Percentiles rank a stretch among this genome's conserved stretches.
These are phyloP conservation scores for Ananas comosus DNA, from an alignment of 176 grass and related monocot genomes.

Conservation along the genomic window DNA sequence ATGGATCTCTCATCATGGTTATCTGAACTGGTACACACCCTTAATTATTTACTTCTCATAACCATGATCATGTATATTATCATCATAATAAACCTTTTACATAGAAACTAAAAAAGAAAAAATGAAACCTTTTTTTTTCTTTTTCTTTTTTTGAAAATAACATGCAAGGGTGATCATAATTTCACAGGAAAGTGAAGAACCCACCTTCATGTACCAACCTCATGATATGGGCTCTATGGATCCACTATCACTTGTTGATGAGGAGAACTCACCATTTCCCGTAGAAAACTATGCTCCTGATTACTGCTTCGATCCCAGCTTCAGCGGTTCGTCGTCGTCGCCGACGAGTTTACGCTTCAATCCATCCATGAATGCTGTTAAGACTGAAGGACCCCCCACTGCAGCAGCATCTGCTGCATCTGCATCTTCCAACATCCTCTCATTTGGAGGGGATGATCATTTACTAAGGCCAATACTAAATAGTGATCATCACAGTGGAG, in stretches of 20 bases:
- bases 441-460: slow-evolving; percentile 18
- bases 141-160: neutral
- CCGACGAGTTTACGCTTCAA: slow-evolving; percentile 17
- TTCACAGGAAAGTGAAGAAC: neutral
- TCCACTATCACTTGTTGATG: neutral
- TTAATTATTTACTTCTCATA: neutral
- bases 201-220: slow-evolving; percentile 3
- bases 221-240: neutral
- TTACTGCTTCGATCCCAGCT: neutral
- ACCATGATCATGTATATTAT: neutral
- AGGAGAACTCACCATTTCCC: neutral
- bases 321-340: neutral
- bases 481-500: neutral
- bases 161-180: neutral
- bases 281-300: neutral
- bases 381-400: neutral
- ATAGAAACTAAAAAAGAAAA: neutral
- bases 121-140: neutral
- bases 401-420: slow-evolving; percentile 11
- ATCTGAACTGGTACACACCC: slow-evolving; percentile 19
- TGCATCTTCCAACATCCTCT: slow-evolving; percentile 20
- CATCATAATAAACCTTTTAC: neutral
- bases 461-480: neutral
- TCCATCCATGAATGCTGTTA: neutral
- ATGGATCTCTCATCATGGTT: slow-evolving; percentile 31